Evolutionary conservation across 345 rosid genomes (phyloP).

Genomic region (Bruguiera sexangula): DNA sequence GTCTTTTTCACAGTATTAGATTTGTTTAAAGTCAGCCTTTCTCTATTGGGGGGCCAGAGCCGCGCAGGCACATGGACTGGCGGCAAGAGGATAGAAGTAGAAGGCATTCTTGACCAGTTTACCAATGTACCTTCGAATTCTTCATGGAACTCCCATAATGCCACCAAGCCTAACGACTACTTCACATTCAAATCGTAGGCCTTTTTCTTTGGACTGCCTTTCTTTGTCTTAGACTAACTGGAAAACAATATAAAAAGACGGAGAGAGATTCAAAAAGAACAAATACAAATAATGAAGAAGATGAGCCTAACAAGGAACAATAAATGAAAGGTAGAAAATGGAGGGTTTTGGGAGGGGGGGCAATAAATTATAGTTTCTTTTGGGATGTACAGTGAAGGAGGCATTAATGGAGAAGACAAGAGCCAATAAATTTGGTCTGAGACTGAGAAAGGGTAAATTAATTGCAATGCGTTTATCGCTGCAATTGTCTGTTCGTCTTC

Average conservation of each 20-base stretch:
- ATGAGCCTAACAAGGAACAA: too few relatives aligned
- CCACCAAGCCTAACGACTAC: background rate
- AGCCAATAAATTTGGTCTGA: slow-evolving; percentile 40
- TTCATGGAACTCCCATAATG: background rate
- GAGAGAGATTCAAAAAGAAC: too few relatives aligned
- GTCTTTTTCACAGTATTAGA: background rate
- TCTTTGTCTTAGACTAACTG: too few relatives aligned
- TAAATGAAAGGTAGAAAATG: too few relatives aligned
- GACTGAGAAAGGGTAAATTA: slow-evolving; percentile 30
- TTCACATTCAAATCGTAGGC: background rate
- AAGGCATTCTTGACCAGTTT: background rate
- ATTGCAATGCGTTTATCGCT: slow-evolving; percentile 47
- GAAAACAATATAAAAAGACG: too few relatives aligned
- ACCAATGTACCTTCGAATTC: background rate
- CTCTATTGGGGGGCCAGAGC: background rate
- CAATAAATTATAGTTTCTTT: too few relatives aligned
- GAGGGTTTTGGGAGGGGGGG: too few relatives aligned
- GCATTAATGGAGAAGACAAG: slow-evolving; percentile 63
- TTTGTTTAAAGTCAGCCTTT: background rate
- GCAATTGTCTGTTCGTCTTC: slow-evolving; percentile 38
- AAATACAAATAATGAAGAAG: too few relatives aligned
- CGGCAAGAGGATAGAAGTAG: background rate
- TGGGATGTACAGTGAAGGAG: slow-evolving; percentile 3
- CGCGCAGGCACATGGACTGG: background rate
- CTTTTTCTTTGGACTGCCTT: too few relatives aligned